phyloP scores from a whole-genome alignment of 179 eudicot genomes.

The Spinacia oleracea region DNA sequence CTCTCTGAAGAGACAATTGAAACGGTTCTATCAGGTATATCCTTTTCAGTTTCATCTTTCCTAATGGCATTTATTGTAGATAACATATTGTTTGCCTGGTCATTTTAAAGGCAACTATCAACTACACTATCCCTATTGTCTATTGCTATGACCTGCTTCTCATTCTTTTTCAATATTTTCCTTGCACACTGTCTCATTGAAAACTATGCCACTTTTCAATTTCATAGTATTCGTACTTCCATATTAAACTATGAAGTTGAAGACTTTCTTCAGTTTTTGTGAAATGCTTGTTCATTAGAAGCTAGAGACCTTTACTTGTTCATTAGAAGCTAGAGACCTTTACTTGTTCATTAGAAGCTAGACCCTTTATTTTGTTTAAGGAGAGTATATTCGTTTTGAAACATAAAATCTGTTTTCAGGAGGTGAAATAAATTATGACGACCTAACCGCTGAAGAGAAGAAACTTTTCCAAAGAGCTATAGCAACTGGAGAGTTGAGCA shows the following conservation, averaged over 20 bases:
- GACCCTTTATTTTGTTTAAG: background rate
- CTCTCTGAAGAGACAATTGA: slow-evolving; percentile 80
- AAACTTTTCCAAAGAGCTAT: slow-evolving; percentile 69
- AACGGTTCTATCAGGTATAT: slow-evolving; percentile 72
- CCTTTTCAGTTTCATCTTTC: background rate
- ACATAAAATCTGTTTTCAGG: slow-evolving; percentile 39
- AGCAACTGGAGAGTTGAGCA: slow-evolving; percentile 88
- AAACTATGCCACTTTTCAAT: background rate
- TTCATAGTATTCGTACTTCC: background rate
- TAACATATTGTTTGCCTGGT: background rate
- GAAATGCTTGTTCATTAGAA: background rate
- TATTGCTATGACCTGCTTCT: background rate
- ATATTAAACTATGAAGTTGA: background rate
- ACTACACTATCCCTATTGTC: background rate
- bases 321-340: no score
- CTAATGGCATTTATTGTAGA: background rate
- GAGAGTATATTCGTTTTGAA: background rate
- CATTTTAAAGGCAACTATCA: background rate
- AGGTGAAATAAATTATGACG: slow-evolving; percentile 49
- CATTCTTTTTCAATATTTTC: background rate
- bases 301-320: no score
- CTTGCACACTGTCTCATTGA: background rate
- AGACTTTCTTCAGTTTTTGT: background rate
- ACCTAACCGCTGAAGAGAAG: slow-evolving; percentile 66
- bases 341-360: background rate